phyloP scores from a whole-genome alignment of 2,329 filamentous ascomycete genomes.

The Sporothrix sp. region DNA sequence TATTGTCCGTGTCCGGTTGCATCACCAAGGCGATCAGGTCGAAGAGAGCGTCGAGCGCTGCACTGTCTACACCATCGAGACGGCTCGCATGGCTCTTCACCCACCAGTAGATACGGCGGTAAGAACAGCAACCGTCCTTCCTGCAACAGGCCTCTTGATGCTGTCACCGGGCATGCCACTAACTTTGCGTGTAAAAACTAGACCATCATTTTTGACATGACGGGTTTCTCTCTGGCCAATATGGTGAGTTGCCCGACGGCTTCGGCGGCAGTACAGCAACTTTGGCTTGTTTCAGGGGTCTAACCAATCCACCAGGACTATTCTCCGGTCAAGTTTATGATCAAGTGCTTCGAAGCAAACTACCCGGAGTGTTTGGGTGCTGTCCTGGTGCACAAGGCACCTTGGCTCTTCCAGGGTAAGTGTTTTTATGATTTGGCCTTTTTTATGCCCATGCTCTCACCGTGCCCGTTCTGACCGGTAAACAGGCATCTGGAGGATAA shows the following conservation, averaged over 20 bases:
- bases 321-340: conserved; percentile 95
- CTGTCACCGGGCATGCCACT: too few relatives aligned
- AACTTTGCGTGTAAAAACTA: conserved; percentile 29
- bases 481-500: conserved; percentile 86
- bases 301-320: conserved; percentile 55
- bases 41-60: conserved; percentile 76
- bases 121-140: conserved; percentile 32
- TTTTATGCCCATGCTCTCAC: background rate
- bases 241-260: conserved; percentile 51
- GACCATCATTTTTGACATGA: conserved; percentile 96
- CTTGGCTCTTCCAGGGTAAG: conserved; percentile 89
- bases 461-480: conserved; percentile 5
- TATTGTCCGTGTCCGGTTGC: conserved; percentile 71
- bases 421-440: too few relatives aligned
- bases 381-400: conserved; percentile 89
- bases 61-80: conserved; percentile 92
- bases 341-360: conserved; percentile 98
- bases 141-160: too few relatives aligned
- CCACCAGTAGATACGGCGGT: conserved; percentile 85
- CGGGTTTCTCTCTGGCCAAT: conserved; percentile 82
- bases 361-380: conserved; percentile 88
- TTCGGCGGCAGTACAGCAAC: background rate
- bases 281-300: background rate
- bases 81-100: conserved; percentile 70
- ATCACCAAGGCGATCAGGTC: conserved; percentile 72